phyloP scores from a whole-genome alignment of 202 grass and related monocot genomes.

The Panicum hallii region DNA sequence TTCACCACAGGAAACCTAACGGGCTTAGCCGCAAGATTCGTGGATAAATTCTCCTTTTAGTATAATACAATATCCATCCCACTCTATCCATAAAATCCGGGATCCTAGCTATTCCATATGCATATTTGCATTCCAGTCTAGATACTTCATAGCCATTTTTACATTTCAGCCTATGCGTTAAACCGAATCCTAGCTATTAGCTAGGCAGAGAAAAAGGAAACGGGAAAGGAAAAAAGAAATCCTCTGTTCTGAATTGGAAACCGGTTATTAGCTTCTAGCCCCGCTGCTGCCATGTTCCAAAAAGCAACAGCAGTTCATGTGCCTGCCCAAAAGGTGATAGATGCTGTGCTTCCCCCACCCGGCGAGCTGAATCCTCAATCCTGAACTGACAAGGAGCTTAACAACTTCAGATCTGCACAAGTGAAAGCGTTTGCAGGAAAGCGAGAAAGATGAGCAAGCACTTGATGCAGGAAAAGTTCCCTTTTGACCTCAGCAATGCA shows the following conservation, averaged over 20 bases:
- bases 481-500: constrained; percentile 30
- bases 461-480: neutral
- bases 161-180: neutral
- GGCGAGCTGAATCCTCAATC: neutral
- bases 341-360: neutral
- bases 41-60: no score
- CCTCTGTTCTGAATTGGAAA: neutral
- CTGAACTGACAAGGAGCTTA: constrained; percentile 12
- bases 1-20: no score
- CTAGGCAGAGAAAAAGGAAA: neutral
- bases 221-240: neutral
- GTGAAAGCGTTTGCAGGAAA: constrained; percentile 34
- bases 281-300: neutral
- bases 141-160: neutral
- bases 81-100: neutral
- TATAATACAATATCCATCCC: neutral
- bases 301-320: constrained; percentile 31
- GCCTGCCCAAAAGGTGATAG: neutral
- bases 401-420: constrained; percentile 15
- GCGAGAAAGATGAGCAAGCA: constrained; percentile 29
- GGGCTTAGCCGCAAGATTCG: no score
- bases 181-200: neutral
- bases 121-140: neutral
- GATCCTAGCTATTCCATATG: neutral
- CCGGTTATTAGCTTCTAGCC: neutral